These are phyloP conservation scores for Pyrus hybrid DNA, from an alignment of 331 rosid species.

Conservation along the genomic window DNA sequence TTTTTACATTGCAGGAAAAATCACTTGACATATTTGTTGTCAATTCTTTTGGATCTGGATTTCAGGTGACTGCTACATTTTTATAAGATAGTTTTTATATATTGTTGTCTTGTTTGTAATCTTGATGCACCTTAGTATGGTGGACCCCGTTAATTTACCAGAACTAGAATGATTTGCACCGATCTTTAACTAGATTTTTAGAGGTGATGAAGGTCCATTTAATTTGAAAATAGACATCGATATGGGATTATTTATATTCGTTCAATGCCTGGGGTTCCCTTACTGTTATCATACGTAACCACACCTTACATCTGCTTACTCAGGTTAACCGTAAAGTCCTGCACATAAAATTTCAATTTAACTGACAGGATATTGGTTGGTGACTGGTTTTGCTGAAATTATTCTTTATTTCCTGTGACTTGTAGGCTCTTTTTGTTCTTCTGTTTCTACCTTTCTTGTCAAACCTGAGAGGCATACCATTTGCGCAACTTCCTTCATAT, in stretches of 20 bases:
- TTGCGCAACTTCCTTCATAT: constrained; percentile 69
- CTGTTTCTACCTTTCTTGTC: constrained; percentile 70
- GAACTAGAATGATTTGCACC: not conserved
- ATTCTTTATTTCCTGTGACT: not conserved
- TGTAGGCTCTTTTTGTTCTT: constrained; percentile 80
- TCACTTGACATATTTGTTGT: constrained; percentile 94
- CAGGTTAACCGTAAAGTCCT: not conserved
- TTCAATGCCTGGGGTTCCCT: not conserved
- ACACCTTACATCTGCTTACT: not conserved
- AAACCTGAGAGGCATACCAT: constrained; percentile 71
- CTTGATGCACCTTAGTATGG: not conserved
- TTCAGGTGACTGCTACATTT: constrained; percentile 52
- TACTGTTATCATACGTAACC: not conserved
- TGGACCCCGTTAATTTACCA: not conserved
- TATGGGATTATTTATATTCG: not conserved
- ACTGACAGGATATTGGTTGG: not conserved
- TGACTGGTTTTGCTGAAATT: not conserved
- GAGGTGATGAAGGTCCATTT: not conserved
- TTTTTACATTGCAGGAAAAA: constrained; percentile 55
- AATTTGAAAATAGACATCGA: not conserved
- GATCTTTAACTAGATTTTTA: not conserved
- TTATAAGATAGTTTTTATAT: not conserved
- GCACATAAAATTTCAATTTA: not conserved
- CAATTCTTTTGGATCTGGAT: constrained; percentile 90
- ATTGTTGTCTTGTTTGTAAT: not conserved